Evolutionary conservation across 2,329 filamentous ascomycete species (phyloP).

Genomic region (Beauveria varroae): DNA sequence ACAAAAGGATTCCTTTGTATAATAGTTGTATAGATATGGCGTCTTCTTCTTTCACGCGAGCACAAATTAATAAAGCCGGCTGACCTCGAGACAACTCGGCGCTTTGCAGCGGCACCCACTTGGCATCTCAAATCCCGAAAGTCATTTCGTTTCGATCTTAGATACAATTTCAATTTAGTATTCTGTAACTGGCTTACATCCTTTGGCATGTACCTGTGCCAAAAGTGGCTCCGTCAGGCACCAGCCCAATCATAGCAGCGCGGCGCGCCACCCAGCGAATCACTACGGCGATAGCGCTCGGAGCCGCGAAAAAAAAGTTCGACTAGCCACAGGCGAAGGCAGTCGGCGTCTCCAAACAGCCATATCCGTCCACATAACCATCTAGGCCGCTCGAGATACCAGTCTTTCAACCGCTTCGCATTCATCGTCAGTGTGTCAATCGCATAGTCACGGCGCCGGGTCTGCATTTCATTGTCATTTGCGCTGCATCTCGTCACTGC

Average conservation of each 20-base stretch:
- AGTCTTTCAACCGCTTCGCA: neutral
- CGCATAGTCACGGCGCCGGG: neutral
- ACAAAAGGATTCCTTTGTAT: neutral
- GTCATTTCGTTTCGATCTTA: neutral
- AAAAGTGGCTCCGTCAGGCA: conserved; percentile 12
- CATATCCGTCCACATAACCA: neutral
- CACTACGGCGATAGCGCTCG: conserved; percentile 11
- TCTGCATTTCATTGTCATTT: neutral
- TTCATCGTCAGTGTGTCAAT: conserved; percentile 1
- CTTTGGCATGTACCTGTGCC: neutral
- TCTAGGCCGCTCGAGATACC: neutral
- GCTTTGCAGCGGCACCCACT: too few species aligned
- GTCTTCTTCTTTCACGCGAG: neutral
- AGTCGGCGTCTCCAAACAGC: neutral
- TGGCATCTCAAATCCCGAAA: too few species aligned
- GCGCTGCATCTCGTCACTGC: neutral
- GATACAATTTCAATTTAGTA: neutral
- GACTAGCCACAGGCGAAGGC: neutral
- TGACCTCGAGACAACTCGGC: too few species aligned
- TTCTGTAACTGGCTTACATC: neutral
- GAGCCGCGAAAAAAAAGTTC: conserved; percentile 12
- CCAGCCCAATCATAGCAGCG: conserved; percentile 10
- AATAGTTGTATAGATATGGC: neutral
- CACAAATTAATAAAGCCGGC: neutral
- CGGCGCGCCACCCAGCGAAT: conserved; percentile 1